These are phyloP conservation scores for Penicillium goetzii DNA, from an alignment of 495 filamentous ascomycete species.

Conservation along the genomic window DNA sequence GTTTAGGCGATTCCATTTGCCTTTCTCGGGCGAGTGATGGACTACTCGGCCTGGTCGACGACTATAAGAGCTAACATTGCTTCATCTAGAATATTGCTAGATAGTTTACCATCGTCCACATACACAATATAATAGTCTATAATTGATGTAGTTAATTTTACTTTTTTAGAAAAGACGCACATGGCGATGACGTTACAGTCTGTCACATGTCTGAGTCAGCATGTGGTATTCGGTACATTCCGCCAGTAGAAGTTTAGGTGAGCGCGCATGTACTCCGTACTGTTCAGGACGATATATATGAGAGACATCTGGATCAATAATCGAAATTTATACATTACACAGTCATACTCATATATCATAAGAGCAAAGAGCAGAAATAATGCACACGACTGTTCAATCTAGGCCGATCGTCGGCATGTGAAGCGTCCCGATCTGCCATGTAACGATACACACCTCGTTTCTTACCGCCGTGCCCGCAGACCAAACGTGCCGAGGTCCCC, in stretches of 20 bases:
- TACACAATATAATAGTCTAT: neutral
- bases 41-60: neutral
- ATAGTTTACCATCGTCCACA: neutral
- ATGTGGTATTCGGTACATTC: conserved; percentile 23
- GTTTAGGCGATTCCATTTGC: conserved; percentile 4
- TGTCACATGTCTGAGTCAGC: conserved; percentile 45
- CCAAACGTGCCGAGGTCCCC: conserved; percentile 52
- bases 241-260: neutral
- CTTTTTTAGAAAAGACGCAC: conserved; percentile 15
- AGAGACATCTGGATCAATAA: neutral
- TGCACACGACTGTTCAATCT: neutral
- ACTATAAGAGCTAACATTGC: neutral
- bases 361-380: neutral
- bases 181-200: conserved; percentile 32
- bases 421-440: conserved; percentile 38
- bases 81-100: neutral
- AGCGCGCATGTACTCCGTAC: neutral
- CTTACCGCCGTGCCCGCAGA: conserved; percentile 9
- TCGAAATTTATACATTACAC: neutral
- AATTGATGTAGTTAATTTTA: neutral
- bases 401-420: conserved; percentile 43
- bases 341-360: neutral
- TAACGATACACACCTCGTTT: conserved; percentile 33
- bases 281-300: neutral
- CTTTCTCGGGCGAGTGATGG: conserved; percentile 12